Evolutionary conservation across 2,329 filamentous ascomycete species (phyloP).

Genomic region (Lachnellula cervina): DNA sequence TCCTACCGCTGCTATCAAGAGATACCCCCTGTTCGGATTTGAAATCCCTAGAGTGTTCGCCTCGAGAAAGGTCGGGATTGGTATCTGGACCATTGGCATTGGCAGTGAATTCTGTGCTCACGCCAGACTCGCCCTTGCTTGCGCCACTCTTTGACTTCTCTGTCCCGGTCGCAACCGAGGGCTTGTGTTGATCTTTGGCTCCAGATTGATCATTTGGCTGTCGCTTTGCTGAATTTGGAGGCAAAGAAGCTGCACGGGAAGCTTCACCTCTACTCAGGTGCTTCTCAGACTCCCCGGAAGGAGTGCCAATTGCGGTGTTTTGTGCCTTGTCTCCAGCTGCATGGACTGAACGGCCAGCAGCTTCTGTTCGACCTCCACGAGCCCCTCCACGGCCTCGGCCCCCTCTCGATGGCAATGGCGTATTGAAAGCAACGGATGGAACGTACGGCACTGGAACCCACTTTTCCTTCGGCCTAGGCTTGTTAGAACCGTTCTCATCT

Average conservation of each 20-base stretch:
- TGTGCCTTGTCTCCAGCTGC: conserved; percentile 25
- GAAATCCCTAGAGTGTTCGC: conserved; percentile 17
- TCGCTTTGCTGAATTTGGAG: conserved; percentile 26
- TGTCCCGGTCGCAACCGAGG: conserved; percentile 11
- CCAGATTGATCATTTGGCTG: conserved; percentile 18
- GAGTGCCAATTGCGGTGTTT: conserved; percentile 10
- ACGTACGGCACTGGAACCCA: conserved; percentile 83
- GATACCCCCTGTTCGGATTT: conserved; percentile 19
- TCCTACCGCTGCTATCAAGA: conserved; percentile 23
- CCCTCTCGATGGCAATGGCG: conserved; percentile 64
- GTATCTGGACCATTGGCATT: conserved; percentile 24
- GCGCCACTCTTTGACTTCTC: conserved; percentile 25
- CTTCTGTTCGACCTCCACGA: conserved; percentile 37
- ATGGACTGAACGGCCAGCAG: conserved; percentile 34
- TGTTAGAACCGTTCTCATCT: conserved; percentile 50
- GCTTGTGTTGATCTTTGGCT: conserved; percentile 25
- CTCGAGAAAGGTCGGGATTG: conserved; percentile 12
- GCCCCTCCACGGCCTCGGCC: conserved; percentile 42
- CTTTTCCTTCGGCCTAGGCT: conserved; percentile 65
- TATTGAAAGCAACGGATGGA: conserved; percentile 81
- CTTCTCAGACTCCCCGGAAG: conserved; percentile 19
- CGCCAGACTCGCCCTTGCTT: conserved; percentile 20
- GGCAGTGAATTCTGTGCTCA: conserved; percentile 28
- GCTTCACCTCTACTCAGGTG: conserved; percentile 17
- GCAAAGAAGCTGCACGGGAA: conserved; percentile 27